Conservation (phyloP, 2,329 filamentous ascomycete species). For the Talaromyces marneffei region DNA sequence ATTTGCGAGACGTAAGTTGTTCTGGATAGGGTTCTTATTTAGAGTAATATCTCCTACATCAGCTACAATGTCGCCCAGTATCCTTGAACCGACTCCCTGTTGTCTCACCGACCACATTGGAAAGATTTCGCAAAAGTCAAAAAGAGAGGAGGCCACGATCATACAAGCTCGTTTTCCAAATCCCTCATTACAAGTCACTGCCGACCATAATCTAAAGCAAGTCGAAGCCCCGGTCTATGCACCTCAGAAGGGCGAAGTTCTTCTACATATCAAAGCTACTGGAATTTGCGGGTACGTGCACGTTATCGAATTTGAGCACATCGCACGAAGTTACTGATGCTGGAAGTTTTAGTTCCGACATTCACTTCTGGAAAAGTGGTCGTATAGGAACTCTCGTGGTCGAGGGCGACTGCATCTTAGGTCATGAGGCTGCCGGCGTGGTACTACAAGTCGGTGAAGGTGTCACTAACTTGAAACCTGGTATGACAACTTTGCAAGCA, state of each 20-base stretch:
- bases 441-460: conserved; percentile 54
- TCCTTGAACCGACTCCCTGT: neutral
- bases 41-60: neutral
- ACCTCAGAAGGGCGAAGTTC: conserved; percentile 50
- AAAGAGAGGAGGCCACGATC: neutral
- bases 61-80: neutral
- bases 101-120: neutral
- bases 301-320: neutral
- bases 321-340: neutral
- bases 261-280: conserved; percentile 58
- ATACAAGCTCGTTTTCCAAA: conserved; percentile 32
- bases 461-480: conserved; percentile 48
- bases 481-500: conserved; percentile 18
- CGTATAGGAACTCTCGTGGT: conserved; percentile 59
- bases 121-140: neutral
- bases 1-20: neutral
- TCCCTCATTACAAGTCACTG: conserved; percentile 55
- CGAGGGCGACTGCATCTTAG: conserved; percentile 58
- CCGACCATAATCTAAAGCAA: conserved; percentile 54
- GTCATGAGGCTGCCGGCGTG: conserved; percentile 59
- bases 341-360: conserved; percentile 50
- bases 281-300: conserved; percentile 55
- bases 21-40: neutral
- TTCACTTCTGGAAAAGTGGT: conserved; percentile 64
- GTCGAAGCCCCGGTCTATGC: conserved; percentile 53